phyloP scores from a whole-genome alignment of 2,329 filamentous ascomycete species.

The Podosphaera aphanis region DNA sequence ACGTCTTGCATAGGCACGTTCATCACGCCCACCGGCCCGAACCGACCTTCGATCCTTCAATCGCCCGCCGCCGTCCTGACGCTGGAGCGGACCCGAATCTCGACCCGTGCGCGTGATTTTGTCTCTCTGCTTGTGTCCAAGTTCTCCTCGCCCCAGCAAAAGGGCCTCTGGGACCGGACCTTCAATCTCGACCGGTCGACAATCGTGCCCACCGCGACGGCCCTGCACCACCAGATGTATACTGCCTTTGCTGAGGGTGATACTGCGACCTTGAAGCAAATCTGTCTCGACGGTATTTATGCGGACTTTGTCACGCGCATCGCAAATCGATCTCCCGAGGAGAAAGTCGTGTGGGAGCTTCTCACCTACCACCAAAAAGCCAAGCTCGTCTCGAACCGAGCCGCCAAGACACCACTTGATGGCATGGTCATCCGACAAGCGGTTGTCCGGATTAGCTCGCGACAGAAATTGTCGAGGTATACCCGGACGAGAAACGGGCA shows the following conservation, averaged over 20 bases:
- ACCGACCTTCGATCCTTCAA: constrained; percentile 13
- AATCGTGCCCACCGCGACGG: constrained; percentile 29
- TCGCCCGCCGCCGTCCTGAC: constrained; percentile 9
- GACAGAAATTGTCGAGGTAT: constrained; percentile 26
- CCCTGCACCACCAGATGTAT: constrained; percentile 37
- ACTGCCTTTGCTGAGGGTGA: constrained; percentile 36
- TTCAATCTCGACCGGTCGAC: constrained; percentile 21
- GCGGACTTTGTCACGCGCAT: constrained; percentile 29
- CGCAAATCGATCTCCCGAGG: constrained; percentile 23
- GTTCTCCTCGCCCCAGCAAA: constrained; percentile 9
- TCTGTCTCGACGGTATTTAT: constrained; percentile 31
- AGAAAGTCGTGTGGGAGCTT: constrained; percentile 29
- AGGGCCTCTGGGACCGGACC: constrained; percentile 6
- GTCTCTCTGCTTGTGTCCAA: constrained; percentile 10
- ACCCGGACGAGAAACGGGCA: constrained; percentile 14
- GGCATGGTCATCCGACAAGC: constrained; percentile 28
- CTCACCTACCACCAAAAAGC: constrained; percentile 23
- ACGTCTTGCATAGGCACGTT: constrained; percentile 15
- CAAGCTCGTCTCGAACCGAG: constrained; percentile 25
- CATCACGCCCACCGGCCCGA: constrained; percentile 15
- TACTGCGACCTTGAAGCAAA: constrained; percentile 22
- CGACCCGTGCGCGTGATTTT: constrained; percentile 8
- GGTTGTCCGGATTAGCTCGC: constrained; percentile 34
- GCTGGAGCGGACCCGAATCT: constrained; percentile 13
- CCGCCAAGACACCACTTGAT: constrained; percentile 23